Conservation (phyloP, 176 grass and related monocot genomes). For the Aegilops umbellulata region DNA sequence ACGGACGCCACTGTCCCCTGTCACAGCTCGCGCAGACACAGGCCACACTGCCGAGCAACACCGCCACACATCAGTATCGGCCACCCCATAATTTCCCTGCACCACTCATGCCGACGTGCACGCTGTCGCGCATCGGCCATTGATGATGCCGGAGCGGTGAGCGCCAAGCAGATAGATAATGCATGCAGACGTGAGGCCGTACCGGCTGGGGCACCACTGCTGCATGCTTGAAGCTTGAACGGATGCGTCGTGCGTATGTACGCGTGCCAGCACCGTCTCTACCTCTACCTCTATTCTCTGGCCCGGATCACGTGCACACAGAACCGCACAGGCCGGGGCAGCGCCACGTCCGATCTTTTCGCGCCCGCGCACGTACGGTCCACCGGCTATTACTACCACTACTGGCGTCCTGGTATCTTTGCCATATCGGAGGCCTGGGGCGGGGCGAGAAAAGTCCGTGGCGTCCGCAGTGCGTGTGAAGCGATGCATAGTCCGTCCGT, state of each 20-base stretch:
- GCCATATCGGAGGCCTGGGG: neutral
- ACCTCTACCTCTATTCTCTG: neutral
- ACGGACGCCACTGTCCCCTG: neutral
- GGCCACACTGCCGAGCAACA: neutral
- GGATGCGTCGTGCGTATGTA: neutral
- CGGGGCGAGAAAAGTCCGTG: neutral
- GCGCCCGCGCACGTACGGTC: neutral
- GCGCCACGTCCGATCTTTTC: neutral
- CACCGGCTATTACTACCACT: neutral
- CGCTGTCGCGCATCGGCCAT: neutral
- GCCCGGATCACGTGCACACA: neutral
- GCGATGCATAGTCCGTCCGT: conserved; percentile 15
- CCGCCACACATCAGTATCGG: neutral
- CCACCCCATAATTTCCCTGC: neutral
- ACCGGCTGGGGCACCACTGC: too few relatives aligned
- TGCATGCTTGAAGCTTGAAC: neutral
- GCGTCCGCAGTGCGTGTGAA: neutral
- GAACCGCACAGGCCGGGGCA: neutral
- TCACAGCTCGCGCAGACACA: neutral
- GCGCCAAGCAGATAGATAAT: neutral
- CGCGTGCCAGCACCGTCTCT: neutral
- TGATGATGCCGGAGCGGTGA: neutral
- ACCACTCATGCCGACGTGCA: neutral
- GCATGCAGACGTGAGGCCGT: neutral
- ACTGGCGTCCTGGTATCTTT: conserved; percentile 20